Conservation (phyloP, 495 filamentous ascomycete species). For the Aspergillus sclerotiicarbonarius region DNA sequence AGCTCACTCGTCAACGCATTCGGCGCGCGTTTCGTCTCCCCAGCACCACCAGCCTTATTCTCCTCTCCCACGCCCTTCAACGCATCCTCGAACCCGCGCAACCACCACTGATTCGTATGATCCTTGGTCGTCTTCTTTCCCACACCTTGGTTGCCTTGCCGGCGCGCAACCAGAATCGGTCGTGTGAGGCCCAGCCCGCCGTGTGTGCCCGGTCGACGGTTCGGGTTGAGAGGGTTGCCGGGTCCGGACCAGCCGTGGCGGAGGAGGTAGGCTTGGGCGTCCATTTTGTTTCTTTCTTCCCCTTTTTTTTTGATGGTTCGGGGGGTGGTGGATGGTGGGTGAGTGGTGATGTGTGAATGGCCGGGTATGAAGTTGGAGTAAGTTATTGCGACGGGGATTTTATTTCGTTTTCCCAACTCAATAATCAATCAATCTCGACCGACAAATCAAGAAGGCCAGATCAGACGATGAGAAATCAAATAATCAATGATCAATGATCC, state of each 20-base stretch:
- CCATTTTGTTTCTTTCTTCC: constrained; percentile 47
- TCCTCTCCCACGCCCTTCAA: constrained; percentile 64
- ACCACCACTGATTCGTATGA: constrained; percentile 73
- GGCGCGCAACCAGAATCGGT: constrained; percentile 66
- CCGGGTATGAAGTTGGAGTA: not conserved
- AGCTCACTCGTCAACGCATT: constrained; percentile 58
- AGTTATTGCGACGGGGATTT: not conserved
- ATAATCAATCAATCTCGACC: too few relatives aligned
- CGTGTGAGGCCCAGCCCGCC: constrained; percentile 63
- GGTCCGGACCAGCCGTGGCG: constrained; percentile 77
- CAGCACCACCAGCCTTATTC: constrained; percentile 16
- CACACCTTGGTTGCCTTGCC: constrained; percentile 66
- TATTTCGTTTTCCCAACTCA: too few relatives aligned
- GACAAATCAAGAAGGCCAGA: too few relatives aligned
- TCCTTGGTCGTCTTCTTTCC: constrained; percentile 65
- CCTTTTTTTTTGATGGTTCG: not conserved
- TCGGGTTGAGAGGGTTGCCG: constrained; percentile 70
- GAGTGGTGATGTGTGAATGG: not conserved
- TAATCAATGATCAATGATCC: too few relatives aligned
- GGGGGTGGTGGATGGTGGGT: not conserved
- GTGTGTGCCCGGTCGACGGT: constrained; percentile 56
- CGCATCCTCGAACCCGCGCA: constrained; percentile 75
- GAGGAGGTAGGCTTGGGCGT: constrained; percentile 67
- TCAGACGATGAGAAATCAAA: too few relatives aligned
- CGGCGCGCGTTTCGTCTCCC: constrained; percentile 13